Conservation (phyloP, 345 rosid species). For the Arabidopsis arenosa region DNA sequence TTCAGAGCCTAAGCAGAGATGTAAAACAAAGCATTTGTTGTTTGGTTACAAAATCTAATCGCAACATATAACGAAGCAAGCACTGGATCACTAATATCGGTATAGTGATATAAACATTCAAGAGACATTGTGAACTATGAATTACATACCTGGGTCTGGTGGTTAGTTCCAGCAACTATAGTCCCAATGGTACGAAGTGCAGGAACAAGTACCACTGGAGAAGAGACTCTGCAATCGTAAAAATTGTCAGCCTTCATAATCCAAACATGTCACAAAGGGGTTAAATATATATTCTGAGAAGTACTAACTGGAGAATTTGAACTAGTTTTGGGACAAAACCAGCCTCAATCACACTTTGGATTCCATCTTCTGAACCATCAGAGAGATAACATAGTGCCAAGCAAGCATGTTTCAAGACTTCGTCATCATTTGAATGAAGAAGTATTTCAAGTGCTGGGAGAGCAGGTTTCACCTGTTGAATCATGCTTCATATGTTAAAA, state of each 20-base stretch:
- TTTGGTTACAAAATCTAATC: background rate
- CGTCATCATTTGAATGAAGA: background rate
- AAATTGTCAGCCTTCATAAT: background rate
- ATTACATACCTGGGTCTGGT: background rate
- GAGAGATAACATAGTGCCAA: background rate
- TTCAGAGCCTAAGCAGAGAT: constrained; percentile 3
- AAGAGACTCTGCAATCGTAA: background rate
- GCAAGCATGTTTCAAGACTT: background rate
- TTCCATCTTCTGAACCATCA: background rate
- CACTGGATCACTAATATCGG: too few species aligned
- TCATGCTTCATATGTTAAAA: background rate
- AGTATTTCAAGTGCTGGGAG: background rate
- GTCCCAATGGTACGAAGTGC: background rate
- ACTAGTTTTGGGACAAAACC: background rate
- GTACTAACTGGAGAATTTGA: background rate
- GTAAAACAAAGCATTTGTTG: background rate
- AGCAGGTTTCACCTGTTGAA: constrained; percentile 1
- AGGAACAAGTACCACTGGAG: background rate
- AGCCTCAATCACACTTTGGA: background rate
- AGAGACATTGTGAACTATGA: background rate
- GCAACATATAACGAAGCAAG: too few species aligned
- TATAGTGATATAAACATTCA: too few species aligned
- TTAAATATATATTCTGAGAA: background rate
- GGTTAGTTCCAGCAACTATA: background rate
- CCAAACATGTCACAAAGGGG: background rate